Conservation (phyloP, 2,329 filamentous ascomycete species). For the Pseudogymnoascus sp. region DNA sequence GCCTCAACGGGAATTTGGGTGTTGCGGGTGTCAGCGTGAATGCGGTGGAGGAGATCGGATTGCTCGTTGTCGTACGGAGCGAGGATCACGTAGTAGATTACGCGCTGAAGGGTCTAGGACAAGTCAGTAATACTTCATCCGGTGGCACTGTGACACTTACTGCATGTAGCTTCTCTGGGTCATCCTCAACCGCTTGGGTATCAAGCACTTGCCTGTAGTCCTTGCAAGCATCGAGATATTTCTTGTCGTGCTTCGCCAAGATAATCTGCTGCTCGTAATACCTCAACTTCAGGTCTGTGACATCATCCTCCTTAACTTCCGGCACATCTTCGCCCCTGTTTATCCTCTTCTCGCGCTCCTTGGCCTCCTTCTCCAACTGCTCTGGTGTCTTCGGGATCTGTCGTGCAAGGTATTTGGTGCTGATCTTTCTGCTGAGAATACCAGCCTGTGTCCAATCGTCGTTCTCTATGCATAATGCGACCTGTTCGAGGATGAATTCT, state of each 20-base stretch:
- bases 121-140: conserved; percentile 16
- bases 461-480: conserved; percentile 87
- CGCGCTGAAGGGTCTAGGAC: conserved; percentile 75
- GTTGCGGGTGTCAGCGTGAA: conserved; percentile 78
- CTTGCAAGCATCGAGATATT: conserved; percentile 97
- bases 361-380: conserved; percentile 83
- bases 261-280: conserved; percentile 98
- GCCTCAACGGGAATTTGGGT: conserved; percentile 70
- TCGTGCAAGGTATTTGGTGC: conserved; percentile 81
- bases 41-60: conserved; percentile 89
- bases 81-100: conserved; percentile 96
- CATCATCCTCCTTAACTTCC: conserved; percentile 74
- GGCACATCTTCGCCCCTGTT: conserved; percentile 72
- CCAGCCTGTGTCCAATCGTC: conserved; percentile 93
- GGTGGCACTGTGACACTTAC: conserved; percentile 44
- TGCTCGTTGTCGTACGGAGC: conserved; percentile 98
- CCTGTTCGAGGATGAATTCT: conserved; percentile 95
- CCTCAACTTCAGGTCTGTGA: conserved; percentile 88
- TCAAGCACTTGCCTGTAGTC: conserved; percentile 95
- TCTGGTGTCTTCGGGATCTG: conserved; percentile 87
- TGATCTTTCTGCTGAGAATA: conserved; percentile 93
- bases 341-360: conserved; percentile 79
- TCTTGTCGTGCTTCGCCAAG: conserved; percentile 91
- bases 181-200: conserved; percentile 89
- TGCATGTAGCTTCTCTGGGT: conserved; percentile 74